Evolutionary conservation across 2,329 filamentous ascomycete species (phyloP).

Genomic region (Thermomyces lanuginosus): DNA sequence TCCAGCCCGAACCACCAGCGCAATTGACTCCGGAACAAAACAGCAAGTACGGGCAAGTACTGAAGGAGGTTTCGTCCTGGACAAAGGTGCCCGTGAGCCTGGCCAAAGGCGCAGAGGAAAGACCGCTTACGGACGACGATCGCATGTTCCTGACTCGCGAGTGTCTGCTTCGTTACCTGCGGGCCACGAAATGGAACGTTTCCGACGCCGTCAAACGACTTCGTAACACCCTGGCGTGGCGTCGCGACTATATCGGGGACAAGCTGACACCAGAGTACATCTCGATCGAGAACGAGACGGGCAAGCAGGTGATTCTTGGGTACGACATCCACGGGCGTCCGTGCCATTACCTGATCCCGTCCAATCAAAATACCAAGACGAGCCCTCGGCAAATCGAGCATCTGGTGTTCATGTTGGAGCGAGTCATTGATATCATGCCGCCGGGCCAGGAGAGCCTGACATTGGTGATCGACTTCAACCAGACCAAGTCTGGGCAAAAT

Average conservation of each 20-base stretch:
- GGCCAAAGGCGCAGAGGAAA: conserved; percentile 39
- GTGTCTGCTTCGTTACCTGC: conserved; percentile 80
- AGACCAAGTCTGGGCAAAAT: conserved; percentile 57
- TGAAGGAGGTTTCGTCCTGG: conserved; percentile 56
- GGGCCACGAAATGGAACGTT: conserved; percentile 80
- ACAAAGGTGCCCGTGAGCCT: conserved; percentile 49
- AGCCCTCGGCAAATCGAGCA: conserved; percentile 81
- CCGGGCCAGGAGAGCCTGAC: conserved; percentile 73
- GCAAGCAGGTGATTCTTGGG: conserved; percentile 80
- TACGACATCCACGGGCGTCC: conserved; percentile 76
- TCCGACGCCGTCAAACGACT: conserved; percentile 63
- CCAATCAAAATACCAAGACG: conserved; percentile 78
- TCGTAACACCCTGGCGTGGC: conserved; percentile 67
- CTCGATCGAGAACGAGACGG: conserved; percentile 84
- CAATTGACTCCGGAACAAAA: conserved; percentile 60
- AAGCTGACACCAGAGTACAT: conserved; percentile 66
- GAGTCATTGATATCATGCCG: conserved; percentile 72
- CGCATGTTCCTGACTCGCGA: conserved; percentile 83
- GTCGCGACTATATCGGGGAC: conserved; percentile 73
- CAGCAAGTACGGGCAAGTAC: conserved; percentile 62
- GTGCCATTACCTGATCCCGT: conserved; percentile 79
- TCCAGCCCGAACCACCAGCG: conserved; percentile 40
- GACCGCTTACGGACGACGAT: conserved; percentile 61
- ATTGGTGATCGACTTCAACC: conserved; percentile 82
- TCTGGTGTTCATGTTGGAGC: conserved; percentile 89